Evolutionary conservation across 2,329 filamentous ascomycete genomes (phyloP).

Genomic region (Fusarium luffae): DNA sequence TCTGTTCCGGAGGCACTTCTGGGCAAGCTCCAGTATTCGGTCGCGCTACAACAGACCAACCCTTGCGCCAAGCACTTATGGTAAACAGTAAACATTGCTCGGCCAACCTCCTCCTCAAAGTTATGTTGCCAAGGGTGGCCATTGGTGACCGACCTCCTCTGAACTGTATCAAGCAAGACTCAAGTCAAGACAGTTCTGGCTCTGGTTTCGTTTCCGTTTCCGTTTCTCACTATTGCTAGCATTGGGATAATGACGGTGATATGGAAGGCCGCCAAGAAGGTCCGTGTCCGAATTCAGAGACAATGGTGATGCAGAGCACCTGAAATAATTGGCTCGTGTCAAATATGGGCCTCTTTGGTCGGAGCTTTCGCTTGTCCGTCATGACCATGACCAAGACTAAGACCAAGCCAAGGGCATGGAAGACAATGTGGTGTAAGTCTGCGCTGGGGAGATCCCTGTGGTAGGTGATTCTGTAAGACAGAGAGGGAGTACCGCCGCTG

Average conservation of each 20-base stretch:
- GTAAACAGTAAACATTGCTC: constrained; percentile 17
- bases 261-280: constrained; percentile 31
- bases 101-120: constrained; percentile 10
- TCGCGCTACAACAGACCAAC: constrained; percentile 22
- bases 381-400: neutral
- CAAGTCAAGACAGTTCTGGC: neutral
- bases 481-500: constrained; percentile 17
- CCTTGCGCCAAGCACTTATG: constrained; percentile 25
- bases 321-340: constrained; percentile 36
- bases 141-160: neutral
- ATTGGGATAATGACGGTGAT: constrained; percentile 28
- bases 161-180: neutral
- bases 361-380: constrained; percentile 29
- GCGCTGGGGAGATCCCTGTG: constrained; percentile 15
- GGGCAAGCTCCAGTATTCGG: constrained; percentile 16
- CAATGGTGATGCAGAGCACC: constrained; percentile 36
- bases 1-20: constrained; percentile 31
- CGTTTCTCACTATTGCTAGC: constrained; percentile 1
- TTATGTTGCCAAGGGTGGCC: neutral
- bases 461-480: constrained; percentile 15
- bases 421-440: constrained; percentile 8
- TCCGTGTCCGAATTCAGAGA: constrained; percentile 38
- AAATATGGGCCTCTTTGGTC: constrained; percentile 25
- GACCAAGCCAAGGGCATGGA: constrained; percentile 1
- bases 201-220: constrained; percentile 1